phyloP scores from a whole-genome alignment of 208 protist genomes.

The Novymonas esmeraldas region DNA sequence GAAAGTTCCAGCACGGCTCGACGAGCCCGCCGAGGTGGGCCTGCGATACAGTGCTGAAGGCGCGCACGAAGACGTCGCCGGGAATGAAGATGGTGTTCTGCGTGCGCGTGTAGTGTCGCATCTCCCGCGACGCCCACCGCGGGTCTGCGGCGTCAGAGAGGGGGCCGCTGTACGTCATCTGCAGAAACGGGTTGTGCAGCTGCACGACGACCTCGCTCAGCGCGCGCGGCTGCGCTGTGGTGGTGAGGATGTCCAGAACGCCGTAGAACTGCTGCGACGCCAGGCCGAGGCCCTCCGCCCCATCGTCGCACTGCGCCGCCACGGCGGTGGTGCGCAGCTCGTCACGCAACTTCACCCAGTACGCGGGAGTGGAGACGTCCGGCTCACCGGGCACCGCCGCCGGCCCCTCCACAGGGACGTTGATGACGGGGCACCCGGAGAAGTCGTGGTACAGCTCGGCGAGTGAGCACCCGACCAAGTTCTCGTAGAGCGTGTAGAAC shows the following conservation, averaged over 20 bases:
- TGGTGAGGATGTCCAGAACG: constrained; percentile 48
- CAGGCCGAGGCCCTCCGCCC: constrained; percentile 38
- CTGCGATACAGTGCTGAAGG: constrained; percentile 51
- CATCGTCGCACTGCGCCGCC: constrained; percentile 24
- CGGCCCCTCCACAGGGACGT: constrained; percentile 27
- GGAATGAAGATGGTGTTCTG: constrained; percentile 62
- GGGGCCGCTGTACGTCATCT: constrained; percentile 54
- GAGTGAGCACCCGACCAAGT: constrained; percentile 57
- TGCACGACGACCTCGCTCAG: constrained; percentile 56
- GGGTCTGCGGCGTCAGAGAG: constrained; percentile 53
- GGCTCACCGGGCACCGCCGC: constrained; percentile 32
- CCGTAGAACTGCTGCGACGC: constrained; percentile 53
- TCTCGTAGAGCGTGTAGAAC: constrained; percentile 71
- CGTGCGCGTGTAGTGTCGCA: constrained; percentile 20
- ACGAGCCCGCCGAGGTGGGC: constrained; percentile 39
- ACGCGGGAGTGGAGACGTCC: constrained; percentile 39
- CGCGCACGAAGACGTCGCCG: constrained; percentile 45
- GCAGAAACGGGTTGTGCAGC: constrained; percentile 61
- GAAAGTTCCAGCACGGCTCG: constrained; percentile 56
- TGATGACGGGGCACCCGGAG: constrained; percentile 53
- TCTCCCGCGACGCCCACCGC: constrained; percentile 43
- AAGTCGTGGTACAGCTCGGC: constrained; percentile 71
- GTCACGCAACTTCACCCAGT: constrained; percentile 57
- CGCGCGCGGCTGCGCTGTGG: constrained; percentile 19
- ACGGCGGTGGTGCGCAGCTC: constrained; percentile 38